A percentile compares a stretch with the other conserved stretches of the same genome.
These are phyloP conservation scores for Microbotryomycetes sp. DNA, from an alignment of 1,284 basidiomycete genomes.

Conservation along the genomic window DNA sequence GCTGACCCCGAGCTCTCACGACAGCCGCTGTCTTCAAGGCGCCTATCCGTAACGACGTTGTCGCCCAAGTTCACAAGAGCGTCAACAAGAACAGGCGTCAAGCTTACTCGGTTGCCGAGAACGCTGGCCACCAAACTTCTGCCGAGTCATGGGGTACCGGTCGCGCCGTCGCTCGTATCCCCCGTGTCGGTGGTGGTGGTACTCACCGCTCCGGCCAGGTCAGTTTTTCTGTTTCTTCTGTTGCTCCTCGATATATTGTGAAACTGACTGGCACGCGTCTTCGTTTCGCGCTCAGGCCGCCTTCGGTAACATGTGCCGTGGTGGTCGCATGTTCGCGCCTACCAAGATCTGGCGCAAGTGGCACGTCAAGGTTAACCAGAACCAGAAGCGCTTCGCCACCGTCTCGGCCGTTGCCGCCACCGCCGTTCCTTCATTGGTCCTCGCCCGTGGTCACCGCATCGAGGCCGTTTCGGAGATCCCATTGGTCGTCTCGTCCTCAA, in stretches of 20 bases:
- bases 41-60: conserved; percentile 97
- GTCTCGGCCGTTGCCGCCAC: conserved; percentile 98
- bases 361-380: conserved; percentile 99
- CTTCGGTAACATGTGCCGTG: conserved; percentile 99
- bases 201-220: conserved; percentile 97
- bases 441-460: conserved; percentile 98
- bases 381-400: conserved; percentile 96
- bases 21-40: conserved; percentile 96
- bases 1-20: conserved; percentile 68
- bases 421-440: conserved; percentile 94
- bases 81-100: conserved; percentile 51
- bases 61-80: conserved; percentile 92
- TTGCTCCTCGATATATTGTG: background rate
- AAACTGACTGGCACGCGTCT: background rate
- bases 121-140: conserved; percentile 98
- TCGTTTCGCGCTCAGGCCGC: conserved; percentile 59
- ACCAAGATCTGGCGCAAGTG: conserved; percentile 99
- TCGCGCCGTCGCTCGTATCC: conserved; percentile 99
- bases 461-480: conserved; percentile 97
- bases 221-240: conserved; percentile 33
- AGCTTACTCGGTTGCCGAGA: conserved; percentile 92
- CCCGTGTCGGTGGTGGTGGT: conserved; percentile 98
- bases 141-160: conserved; percentile 99
- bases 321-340: conserved; percentile 99
- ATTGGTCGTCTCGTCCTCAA: conserved; percentile 72